Percentiles rank a stretch among this genome's conserved stretches.
Evolutionary conservation across 2,329 filamentous ascomycete species (phyloP).

Genomic region (Eutypella sp.): DNA sequence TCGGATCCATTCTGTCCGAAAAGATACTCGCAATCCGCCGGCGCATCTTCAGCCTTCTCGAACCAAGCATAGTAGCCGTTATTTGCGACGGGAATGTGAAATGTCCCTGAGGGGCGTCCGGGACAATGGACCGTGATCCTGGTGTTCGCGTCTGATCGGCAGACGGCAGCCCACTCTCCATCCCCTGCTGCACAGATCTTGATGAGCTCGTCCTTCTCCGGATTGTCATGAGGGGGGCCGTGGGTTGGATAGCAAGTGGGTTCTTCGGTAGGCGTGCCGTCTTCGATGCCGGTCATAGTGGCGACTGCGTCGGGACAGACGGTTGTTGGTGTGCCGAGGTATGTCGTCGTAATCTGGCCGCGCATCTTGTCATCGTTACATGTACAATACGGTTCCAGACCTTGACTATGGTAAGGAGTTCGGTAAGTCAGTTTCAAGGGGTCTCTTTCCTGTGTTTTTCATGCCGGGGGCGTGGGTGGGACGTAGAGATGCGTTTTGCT

Average conservation of each 20-base stretch:
- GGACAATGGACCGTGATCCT: neutral
- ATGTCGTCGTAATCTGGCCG: neutral
- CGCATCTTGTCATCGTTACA: neutral
- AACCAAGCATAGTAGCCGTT: neutral
- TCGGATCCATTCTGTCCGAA: neutral
- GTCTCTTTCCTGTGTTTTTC: neutral
- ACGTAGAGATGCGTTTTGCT: neutral
- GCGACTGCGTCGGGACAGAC: neutral
- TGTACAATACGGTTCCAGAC: neutral
- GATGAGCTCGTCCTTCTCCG: neutral
- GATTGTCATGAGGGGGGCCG: neutral
- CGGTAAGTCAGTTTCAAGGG: neutral
- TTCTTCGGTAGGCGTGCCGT: neutral
- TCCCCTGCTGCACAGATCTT: neutral
- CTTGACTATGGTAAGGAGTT: neutral
- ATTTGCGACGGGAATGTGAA: neutral
- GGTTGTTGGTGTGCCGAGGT: neutral
- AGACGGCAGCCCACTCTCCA: neutral
- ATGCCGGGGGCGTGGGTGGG: neutral
- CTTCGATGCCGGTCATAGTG: neutral
- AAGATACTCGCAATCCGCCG: neutral
- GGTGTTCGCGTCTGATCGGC: neutral
- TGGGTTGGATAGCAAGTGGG: neutral
- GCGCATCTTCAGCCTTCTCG: neutral
- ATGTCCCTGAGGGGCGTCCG: neutral